phyloP scores from a whole-genome alignment of 352 stramenopile species.

The Phytophthora agathidicida region DNA sequence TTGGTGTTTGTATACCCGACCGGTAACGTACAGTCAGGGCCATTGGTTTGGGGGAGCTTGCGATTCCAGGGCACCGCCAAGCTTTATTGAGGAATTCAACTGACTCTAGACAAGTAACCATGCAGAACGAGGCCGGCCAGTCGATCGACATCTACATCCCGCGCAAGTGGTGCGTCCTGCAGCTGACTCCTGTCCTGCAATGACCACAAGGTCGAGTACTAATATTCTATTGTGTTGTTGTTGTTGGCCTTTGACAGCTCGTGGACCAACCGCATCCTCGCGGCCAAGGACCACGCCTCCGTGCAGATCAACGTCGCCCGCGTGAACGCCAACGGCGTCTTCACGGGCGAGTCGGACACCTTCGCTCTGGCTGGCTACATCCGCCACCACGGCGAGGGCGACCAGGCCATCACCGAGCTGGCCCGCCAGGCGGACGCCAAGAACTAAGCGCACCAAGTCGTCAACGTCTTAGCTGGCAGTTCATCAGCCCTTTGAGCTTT shows the following conservation, averaged over 20 bases:
- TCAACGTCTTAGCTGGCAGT: constrained; percentile 23
- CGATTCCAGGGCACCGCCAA: background rate
- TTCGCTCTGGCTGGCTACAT: constrained; percentile 98
- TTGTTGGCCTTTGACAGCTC: constrained; percentile 65
- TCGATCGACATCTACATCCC: constrained; percentile 99
- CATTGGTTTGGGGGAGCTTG: constrained; percentile 63
- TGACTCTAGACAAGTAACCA: constrained; percentile 79
- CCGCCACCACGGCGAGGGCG: constrained; percentile 94
- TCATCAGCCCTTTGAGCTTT: background rate
- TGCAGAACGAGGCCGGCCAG: constrained; percentile 98
- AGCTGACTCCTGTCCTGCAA: background rate
- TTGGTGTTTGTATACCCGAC: constrained; percentile 58
- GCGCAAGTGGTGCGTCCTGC: constrained; percentile 92
- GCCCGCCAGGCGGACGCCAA: constrained; percentile 76
- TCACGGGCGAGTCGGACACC: constrained; percentile 95
- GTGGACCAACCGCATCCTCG: constrained; percentile 98
- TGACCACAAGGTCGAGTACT: background rate
- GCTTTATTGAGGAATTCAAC: constrained; percentile 64
- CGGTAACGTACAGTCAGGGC: constrained; percentile 87
- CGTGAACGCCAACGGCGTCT: constrained; percentile 96
- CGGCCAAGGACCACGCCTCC: constrained; percentile 97
- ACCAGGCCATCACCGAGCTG: constrained; percentile 93
- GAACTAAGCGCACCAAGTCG: constrained; percentile 52
- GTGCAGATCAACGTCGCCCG: constrained; percentile 98
- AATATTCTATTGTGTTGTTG: background rate